Evolutionary conservation across 2,329 filamentous ascomycete species (phyloP).

Genomic region (Lachnellula hyalina): DNA sequence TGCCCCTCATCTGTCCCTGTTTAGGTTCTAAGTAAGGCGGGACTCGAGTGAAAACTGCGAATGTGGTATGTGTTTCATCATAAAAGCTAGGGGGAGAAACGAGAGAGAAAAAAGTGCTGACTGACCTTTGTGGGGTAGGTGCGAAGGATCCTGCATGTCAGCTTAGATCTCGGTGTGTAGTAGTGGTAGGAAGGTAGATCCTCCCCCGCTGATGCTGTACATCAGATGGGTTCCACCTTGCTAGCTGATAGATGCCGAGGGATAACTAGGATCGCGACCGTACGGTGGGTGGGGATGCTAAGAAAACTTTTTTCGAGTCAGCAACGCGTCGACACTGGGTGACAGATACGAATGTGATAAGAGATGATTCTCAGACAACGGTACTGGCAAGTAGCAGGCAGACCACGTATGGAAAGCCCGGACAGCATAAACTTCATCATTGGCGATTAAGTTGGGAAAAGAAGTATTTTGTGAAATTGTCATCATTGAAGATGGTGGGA

Average conservation of each 20-base stretch:
- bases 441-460: constrained; percentile 86
- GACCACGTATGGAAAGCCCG: constrained; percentile 53
- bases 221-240: background rate
- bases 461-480: constrained; percentile 61
- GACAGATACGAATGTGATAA: constrained; percentile 7
- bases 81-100: constrained; percentile 31
- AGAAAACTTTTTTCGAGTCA: constrained; percentile 20
- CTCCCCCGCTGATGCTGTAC: background rate
- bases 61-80: constrained; percentile 75
- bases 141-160: background rate
- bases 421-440: constrained; percentile 69
- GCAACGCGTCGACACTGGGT: constrained; percentile 7
- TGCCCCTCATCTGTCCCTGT: constrained; percentile 61
- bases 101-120: constrained; percentile 6
- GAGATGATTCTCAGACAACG: constrained; percentile 58
- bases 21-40: constrained; percentile 53
- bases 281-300: background rate
- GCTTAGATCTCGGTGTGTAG: background rate
- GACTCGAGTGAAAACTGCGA: constrained; percentile 87
- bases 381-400: constrained; percentile 92
- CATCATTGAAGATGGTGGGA: constrained; percentile 53
- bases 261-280: background rate
- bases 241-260: background rate
- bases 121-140: constrained; percentile 11
- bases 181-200: too few species aligned